Evolutionary conservation across 2,329 filamentous ascomycete genomes (phyloP).

Genomic region (Alternaria ventricosa): DNA sequence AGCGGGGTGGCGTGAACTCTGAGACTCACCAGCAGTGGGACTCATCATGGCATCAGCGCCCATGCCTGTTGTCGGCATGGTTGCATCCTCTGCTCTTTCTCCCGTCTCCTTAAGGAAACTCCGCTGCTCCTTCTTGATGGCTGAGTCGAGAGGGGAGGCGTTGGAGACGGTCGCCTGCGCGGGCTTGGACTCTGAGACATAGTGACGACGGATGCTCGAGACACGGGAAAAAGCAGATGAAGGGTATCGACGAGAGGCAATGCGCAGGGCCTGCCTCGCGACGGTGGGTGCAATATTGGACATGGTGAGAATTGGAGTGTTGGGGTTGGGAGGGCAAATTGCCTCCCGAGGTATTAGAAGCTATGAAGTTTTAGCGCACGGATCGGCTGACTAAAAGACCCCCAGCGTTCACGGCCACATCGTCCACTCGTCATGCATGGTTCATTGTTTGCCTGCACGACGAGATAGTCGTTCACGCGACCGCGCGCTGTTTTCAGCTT

Average conservation of each 20-base stretch:
- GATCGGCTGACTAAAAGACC: background rate
- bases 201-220: constrained; percentile 64
- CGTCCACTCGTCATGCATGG: background rate
- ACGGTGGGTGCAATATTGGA: constrained; percentile 65
- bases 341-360: constrained; percentile 9
- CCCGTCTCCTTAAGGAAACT: constrained; percentile 71
- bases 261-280: constrained; percentile 75
- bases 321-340: constrained; percentile 4
- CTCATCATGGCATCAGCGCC: constrained; percentile 74
- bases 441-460: constrained; percentile 9
- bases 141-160: constrained; percentile 67
- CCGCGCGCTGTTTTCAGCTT: background rate
- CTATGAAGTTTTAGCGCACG: background rate
- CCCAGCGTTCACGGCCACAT: background rate
- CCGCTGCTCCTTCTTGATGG: constrained; percentile 86
- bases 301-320: constrained; percentile 45
- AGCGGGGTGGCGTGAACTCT: constrained; percentile 4
- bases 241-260: constrained; percentile 60
- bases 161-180: constrained; percentile 77
- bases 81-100: constrained; percentile 60
- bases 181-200: constrained; percentile 84
- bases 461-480: background rate
- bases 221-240: constrained; percentile 50
- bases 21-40: constrained; percentile 70
- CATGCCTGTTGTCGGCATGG: constrained; percentile 65